These are phyloP conservation scores for Pseudocercospora vitis DNA, from an alignment of 2,329 filamentous ascomycete species.

Conservation along the genomic window DNA sequence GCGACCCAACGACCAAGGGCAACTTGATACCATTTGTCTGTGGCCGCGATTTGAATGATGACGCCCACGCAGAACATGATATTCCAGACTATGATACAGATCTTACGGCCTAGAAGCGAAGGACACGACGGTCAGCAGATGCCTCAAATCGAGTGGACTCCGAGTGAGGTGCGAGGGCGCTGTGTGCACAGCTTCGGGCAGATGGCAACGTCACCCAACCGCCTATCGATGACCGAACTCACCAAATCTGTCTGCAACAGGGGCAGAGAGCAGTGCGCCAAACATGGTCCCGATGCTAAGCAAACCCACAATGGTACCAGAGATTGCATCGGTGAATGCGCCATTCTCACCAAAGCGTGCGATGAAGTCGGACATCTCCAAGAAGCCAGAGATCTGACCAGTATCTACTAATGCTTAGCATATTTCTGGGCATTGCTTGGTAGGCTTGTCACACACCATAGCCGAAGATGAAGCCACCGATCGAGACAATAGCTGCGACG, in stretches of 20 bases:
- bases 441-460: conserved; percentile 37
- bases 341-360: conserved; percentile 47
- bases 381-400: conserved; percentile 63
- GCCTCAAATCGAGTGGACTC: no score
- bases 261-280: conserved; percentile 59
- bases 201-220: no score
- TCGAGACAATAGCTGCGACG: conserved; percentile 39
- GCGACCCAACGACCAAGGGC: conserved; percentile 66
- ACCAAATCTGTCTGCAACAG: conserved; percentile 62
- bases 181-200: no score
- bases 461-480: conserved; percentile 43
- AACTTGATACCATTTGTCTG: conserved; percentile 61
- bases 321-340: conserved; percentile 58
- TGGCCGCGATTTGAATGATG: conserved; percentile 63
- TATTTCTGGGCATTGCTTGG: not conserved
- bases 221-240: no score
- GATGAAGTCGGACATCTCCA: conserved; percentile 59
- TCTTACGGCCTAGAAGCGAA: no score
- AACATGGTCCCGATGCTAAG: conserved; percentile 59
- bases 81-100: conserved; percentile 62
- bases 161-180: no score
- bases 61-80: conserved; percentile 65
- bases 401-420: conserved; percentile 46
- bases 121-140: no score
- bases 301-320: conserved; percentile 65